Evolutionary conservation across 1,284 basidiomycete species (phyloP), one percentile per base, ranked within the genome.

Genomic region (Polyporus tsugae): DNA sequence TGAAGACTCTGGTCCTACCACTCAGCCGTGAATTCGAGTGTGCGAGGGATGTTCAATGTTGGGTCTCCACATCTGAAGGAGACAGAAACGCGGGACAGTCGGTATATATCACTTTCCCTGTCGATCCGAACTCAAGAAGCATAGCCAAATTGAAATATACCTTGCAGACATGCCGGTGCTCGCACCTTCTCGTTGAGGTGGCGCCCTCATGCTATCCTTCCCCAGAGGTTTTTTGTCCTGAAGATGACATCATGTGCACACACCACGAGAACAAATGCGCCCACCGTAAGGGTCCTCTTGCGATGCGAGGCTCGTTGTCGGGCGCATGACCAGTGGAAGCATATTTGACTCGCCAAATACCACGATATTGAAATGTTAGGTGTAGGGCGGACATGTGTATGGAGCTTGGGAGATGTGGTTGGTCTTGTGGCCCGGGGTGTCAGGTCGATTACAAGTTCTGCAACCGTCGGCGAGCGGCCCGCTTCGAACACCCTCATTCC

Each of bases 1-100:
- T 46, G 75, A 77, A 67, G 72, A 75, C 65, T 71, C 75, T 36
- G 74, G 75, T 3, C 75, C 75, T 22, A 72, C 69, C 11, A 70
- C 67, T 52, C 62, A 66, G 67, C 71, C 63, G 44, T 72, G 71
- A 72, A 25, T 11, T 3, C 13, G 38, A 7, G 22, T 49, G 6
- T 25, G 6, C 11, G 36, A 25, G 10, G 9, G 22, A 29, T 38
- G 58, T 13, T 22, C n/a, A 53, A 33, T 35, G 55, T 25, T 6
- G n/a, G 25, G 55, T 35, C 22, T 7, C 11, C 46, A 0, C 46
- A 11, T 49, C 22, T 13, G 10, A n/a, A 38, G 35, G n/a, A 36
- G 33, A 15, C 5, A 19, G 33, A 33, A 38, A 2, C n/a, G 55
- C 5, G 33, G 9, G 19, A 58, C 35, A 19, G 55, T 58, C n/a